phyloP scores from a whole-genome alignment of 345 rosid genomes.

The Eucalyptus cloeziana region DNA sequence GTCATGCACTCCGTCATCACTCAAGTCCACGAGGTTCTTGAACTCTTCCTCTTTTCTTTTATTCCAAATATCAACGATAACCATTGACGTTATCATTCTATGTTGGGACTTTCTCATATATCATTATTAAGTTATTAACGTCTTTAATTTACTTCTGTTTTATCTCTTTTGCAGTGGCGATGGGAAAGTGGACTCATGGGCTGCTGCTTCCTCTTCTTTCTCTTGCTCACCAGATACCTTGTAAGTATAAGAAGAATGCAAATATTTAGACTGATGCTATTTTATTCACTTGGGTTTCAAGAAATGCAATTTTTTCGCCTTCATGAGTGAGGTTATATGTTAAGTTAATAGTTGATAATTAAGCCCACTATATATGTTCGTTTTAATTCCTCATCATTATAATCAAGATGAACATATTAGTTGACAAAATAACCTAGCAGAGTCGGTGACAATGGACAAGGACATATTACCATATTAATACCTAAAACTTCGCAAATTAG shows the following conservation, averaged over 20 bases:
- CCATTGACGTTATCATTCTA: background rate
- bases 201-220: constrained; percentile 78
- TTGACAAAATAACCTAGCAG: background rate
- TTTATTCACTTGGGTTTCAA: background rate
- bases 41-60: background rate
- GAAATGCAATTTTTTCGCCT: background rate
- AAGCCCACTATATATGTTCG: background rate
- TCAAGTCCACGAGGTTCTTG: constrained; percentile 61
- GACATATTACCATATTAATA: background rate
- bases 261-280: background rate
- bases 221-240: constrained; percentile 54
- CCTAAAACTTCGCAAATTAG: background rate
- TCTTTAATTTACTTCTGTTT: background rate
- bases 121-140: no score
- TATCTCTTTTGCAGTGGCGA: constrained; percentile 58
- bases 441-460: background rate
- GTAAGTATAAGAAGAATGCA: constrained; percentile 24
- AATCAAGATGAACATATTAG: background rate
- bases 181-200: constrained; percentile 94
- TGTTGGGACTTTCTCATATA: background rate
- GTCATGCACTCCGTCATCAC: constrained; percentile 73
- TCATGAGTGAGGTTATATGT: background rate
- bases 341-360: background rate
- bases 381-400: background rate
- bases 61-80: background rate